Conservation (phyloP, 2,329 filamentous ascomycete genomes). For the Metarhizium anisopliae region DNA sequence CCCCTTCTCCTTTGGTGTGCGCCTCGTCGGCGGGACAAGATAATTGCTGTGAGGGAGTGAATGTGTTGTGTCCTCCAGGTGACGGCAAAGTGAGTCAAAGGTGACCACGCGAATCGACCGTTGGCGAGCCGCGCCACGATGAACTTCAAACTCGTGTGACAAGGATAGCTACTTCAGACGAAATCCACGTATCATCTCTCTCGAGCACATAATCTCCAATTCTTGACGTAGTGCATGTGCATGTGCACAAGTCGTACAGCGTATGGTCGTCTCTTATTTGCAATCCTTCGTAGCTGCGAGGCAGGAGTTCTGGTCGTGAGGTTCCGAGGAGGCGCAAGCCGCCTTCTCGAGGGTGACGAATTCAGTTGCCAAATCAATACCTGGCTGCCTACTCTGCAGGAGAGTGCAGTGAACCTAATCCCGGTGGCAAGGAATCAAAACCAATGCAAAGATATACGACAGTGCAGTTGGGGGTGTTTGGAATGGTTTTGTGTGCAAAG, state of each 20-base stretch:
- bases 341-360: neutral
- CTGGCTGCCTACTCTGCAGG: neutral
- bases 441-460: neutral
- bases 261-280: neutral
- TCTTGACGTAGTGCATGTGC: constrained; percentile 4
- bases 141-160: neutral
- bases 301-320: neutral
- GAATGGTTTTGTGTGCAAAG: neutral
- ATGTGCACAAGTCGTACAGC: neutral
- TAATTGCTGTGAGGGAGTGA: constrained; percentile 2
- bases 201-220: neutral
- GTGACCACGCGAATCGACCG: constrained; percentile 3
- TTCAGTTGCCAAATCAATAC: neutral
- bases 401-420: neutral
- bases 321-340: neutral
- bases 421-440: neutral
- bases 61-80: constrained; percentile 6
- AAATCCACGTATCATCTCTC: neutral
- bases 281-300: neutral
- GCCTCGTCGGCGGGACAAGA: neutral
- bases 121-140: constrained; percentile 4
- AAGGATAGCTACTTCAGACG: neutral
- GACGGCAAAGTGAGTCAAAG: constrained; percentile 11
- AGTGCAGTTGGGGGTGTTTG: neutral
- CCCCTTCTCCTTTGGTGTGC: too few species aligned